Conservation (phyloP, 331 rosid species). For the Dryas integrifolia region DNA sequence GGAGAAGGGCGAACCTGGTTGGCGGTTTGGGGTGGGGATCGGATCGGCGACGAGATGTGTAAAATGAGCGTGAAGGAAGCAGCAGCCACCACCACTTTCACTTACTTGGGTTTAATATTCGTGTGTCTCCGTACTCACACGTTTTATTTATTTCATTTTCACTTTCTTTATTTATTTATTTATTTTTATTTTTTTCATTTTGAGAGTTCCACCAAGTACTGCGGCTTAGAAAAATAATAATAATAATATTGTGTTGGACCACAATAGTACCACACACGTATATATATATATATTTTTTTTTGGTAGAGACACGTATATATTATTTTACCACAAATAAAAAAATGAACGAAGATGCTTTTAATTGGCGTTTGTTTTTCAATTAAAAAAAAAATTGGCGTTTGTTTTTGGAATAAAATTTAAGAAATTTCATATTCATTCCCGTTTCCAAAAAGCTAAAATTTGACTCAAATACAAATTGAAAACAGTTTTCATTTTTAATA, state of each 20-base stretch:
- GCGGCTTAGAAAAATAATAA: background rate
- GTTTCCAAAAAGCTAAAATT: too few relatives aligned
- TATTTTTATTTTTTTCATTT: background rate
- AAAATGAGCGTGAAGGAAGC: background rate
- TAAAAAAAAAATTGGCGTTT: too few relatives aligned
- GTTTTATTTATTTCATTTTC: background rate
- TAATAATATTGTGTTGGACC: background rate
- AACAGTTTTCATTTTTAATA: too few relatives aligned
- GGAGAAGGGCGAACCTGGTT: conserved; percentile 10
- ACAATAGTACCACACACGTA: too few relatives aligned
- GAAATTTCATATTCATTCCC: too few relatives aligned
- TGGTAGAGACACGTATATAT: too few relatives aligned
- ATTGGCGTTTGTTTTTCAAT: too few relatives aligned
- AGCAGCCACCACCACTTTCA: conserved; percentile 14
- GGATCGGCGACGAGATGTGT: conserved; percentile 14
- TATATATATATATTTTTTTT: too few relatives aligned
- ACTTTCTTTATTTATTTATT: background rate
- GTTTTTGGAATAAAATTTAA: too few relatives aligned
- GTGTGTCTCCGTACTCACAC: background rate
- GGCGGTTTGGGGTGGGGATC: conserved; percentile 16
- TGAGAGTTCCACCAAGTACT: conserved; percentile 7
- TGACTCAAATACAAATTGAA: too few relatives aligned
- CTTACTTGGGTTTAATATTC: background rate
- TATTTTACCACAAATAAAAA: too few relatives aligned
- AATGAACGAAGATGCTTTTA: too few relatives aligned